These are phyloP conservation scores for Dalbergia cochinchinensis DNA, from an alignment of 306 rosid genomes.

Conservation along the genomic window DNA sequence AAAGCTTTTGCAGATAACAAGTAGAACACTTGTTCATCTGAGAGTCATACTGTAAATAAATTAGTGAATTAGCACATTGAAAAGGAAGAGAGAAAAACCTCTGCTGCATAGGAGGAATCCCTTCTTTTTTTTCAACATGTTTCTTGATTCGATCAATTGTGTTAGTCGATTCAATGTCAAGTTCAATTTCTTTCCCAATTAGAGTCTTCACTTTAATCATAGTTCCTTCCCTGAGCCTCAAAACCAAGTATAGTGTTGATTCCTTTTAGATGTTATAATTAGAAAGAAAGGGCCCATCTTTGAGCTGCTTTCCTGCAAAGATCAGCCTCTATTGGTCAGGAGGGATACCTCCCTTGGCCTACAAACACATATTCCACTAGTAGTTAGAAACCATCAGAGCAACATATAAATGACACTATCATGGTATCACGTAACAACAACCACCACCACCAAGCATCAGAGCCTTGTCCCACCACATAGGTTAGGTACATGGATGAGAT, in stretches of 20 bases:
- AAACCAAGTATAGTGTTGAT: conserved; percentile 92
- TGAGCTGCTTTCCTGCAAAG: conserved; percentile 98
- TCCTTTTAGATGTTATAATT: conserved; percentile 97
- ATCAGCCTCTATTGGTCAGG: conserved; percentile 97
- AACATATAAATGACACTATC: conserved; percentile 4
- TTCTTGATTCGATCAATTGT: conserved; percentile 95
- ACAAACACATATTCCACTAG: conserved; percentile 37
- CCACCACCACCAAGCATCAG: not conserved
- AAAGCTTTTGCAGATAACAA: too few relatives aligned
- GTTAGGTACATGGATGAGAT: too few relatives aligned
- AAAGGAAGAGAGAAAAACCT: conserved; percentile 55
- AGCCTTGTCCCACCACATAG: too few relatives aligned
- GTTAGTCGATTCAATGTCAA: conserved; percentile 93
- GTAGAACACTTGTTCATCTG: too few relatives aligned
- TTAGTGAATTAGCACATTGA: too few relatives aligned
- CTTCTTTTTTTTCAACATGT: conserved; percentile 97
- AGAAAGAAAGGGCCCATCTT: conserved; percentile 97
- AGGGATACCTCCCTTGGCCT: conserved; percentile 99
- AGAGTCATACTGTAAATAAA: too few relatives aligned
- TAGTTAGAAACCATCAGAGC: conserved; percentile 3
- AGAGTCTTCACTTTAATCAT: conserved; percentile 99
- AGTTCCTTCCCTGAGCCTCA: conserved; percentile 98
- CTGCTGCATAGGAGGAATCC: conserved; percentile 99
- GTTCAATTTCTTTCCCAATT: conserved; percentile 98
- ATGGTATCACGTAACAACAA: not conserved